Percentiles rank a stretch among this genome's conserved stretches.
phyloP scores from a whole-genome alignment of 805 yeast species.

The Tetrapisispora iriomotensis region DNA sequence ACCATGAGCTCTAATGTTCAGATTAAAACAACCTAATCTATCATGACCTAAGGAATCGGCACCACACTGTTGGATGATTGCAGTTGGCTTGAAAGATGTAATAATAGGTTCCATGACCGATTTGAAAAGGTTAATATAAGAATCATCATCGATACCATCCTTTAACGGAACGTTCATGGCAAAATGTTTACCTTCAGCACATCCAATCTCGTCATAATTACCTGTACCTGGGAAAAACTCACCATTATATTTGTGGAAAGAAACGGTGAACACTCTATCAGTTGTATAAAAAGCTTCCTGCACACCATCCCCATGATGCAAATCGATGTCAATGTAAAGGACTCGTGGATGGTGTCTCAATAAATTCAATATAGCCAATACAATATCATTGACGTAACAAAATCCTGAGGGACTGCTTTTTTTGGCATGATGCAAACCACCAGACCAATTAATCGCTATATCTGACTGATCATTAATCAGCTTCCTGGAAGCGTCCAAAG shows the following conservation, averaged over 20 bases:
- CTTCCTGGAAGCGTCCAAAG: slow-evolving; percentile 82
- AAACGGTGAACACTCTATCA: slow-evolving; percentile 82
- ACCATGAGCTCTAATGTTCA: slow-evolving; percentile 90
- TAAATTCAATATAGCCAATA: slow-evolving; percentile 69
- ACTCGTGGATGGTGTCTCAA: slow-evolving; percentile 79
- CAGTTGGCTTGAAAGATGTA: slow-evolving; percentile 82
- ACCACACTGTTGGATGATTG: slow-evolving; percentile 96
- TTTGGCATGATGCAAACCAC: slow-evolving; percentile 90
- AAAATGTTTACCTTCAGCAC: slow-evolving; percentile 74
- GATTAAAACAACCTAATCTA: slow-evolving; percentile 88
- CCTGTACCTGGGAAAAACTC: slow-evolving; percentile 94
- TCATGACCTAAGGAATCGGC: slow-evolving; percentile 97
- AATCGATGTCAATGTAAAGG: slow-evolving; percentile 78
- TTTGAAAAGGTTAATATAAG: slow-evolving; percentile 38
- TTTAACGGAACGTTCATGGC: slow-evolving; percentile 78
- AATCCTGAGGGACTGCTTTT: slow-evolving; percentile 85
- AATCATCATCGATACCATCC: slow-evolving; percentile 88
- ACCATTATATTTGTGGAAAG: slow-evolving; percentile 83
- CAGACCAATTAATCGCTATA: slow-evolving; percentile 88
- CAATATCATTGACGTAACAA: slow-evolving; percentile 86
- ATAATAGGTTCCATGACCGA: slow-evolving; percentile 86
- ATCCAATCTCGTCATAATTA: slow-evolving; percentile 73
- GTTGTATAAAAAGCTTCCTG: slow-evolving; percentile 90
- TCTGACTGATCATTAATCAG: slow-evolving; percentile 76
- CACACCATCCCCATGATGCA: slow-evolving; percentile 93